Percentiles rank a stretch among this genome's conserved stretches.
Conservation (phyloP, 2,329 filamentous ascomycete genomes). For the Bisporella sp. region DNA sequence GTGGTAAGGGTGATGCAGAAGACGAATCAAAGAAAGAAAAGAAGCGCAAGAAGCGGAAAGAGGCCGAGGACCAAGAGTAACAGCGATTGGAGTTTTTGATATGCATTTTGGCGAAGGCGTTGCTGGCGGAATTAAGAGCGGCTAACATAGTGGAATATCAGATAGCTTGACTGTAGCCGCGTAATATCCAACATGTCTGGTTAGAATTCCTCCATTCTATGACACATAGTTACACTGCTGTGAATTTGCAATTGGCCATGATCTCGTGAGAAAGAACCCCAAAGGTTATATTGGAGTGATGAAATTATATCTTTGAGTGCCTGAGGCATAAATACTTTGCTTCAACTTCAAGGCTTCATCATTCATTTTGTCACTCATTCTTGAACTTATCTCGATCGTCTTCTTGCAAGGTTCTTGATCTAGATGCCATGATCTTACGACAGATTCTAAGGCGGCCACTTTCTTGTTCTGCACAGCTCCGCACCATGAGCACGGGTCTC, state of each 20-base stretch:
- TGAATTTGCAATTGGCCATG: too few species aligned
- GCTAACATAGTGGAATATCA: too few species aligned
- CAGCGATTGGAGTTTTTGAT: not conserved
- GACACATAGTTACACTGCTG: too few species aligned
- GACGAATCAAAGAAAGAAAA: constrained; percentile 10
- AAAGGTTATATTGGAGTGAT: too few species aligned
- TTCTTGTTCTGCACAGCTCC: constrained; percentile 6
- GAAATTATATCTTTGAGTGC: too few species aligned
- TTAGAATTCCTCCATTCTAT: too few species aligned
- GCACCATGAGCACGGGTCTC: constrained; percentile 15
- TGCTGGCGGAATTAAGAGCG: not conserved
- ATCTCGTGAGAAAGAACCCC: too few species aligned
- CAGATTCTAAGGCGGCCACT: not conserved
- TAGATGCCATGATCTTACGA: constrained; percentile 13
- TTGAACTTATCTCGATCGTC: not conserved
- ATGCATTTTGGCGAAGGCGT: constrained; percentile 3
- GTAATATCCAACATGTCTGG: too few species aligned
- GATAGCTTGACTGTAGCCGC: too few species aligned
- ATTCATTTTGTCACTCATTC: too few species aligned
- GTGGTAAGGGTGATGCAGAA: constrained; percentile 2
- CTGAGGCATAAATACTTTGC: too few species aligned
- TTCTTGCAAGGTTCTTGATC: not conserved
- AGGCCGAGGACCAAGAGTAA: not conserved
- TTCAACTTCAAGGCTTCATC: too few species aligned
- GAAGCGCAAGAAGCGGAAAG: constrained; percentile 8